Base-by-base conservation (phyloP, 2,329 filamentous ascomycete genomes). In the Endothia cerciana region DNA sequence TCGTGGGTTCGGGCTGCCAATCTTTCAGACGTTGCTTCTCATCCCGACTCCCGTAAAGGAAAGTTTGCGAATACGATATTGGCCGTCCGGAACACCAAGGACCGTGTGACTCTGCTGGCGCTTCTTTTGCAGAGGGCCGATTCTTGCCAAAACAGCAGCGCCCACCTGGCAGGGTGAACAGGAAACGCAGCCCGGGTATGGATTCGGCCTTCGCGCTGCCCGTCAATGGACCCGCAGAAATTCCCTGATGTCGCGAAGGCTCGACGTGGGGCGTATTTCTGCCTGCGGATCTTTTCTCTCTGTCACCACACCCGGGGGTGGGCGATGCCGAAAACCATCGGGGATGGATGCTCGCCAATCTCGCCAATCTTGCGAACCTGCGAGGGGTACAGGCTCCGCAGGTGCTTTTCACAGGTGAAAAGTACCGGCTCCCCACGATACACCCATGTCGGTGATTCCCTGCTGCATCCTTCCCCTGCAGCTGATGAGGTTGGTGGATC, bases 351-450 rank as follows among this genome's bases (percentile, higher is more conserved):
- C 47, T 53, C 45, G 62, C 59, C 59, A 62, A 62, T 62, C 60
- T 62, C 56, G 62, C 62, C 15, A 64, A 64, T 64, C 60, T 67
- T 22, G 62, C 58, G 41, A 64, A 66, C 64, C 65, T 66, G 57
- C 59, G 45, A 47, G 49, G 65, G 49, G 28, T 33, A 43, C 22
- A 30, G 45, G 63, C 41, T 64, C 64, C 60, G 62, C 64, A 51
- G 64, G 33, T 56, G 62, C 62, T 41, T 41, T 45, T 43, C 60
- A 51, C 41, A 56, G 56, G 65, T 61, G 36, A 41, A 53, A 13
- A 15, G 33, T 10, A 30, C n/a, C 47, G 36, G 22, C 64, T 65
- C 63, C 63, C 63, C 63, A 60, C 63, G 62, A 67, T 67, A 36
- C n/a, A 65, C 53, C 62, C 65, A 62, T 60, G 65, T 56, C 51